Base-by-base conservation (phyloP, 495 filamentous ascomycete species). In the Jackrogersella minutella region DNA sequence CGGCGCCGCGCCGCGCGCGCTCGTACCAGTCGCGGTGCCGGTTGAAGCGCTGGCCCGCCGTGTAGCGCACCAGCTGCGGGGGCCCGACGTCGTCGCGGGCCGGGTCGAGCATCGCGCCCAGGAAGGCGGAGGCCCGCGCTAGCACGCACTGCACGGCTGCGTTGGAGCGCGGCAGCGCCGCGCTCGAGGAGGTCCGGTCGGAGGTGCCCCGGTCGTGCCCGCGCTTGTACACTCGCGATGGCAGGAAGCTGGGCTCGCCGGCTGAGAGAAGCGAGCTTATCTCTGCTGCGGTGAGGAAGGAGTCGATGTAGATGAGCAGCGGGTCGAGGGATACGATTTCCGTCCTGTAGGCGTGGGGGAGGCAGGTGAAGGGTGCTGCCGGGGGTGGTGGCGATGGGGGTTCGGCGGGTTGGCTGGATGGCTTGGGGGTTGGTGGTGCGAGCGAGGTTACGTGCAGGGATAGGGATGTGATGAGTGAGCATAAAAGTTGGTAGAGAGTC, bases 21-120 rank as follows among this genome's bases (percentile, higher is more conserved):
- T 73, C 71, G 59, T 75, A 83, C 82, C 81, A 83, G 71, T 84
- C 81, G 43, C 79, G 76, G 53, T 82, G 82, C 4, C 74, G 58
- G 58, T 82, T 80, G 74, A 82, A 83, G 7, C 69, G 67, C 57
- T 83, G 75, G 0, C 79, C 81, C 0, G 73, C 57, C 1, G 72
- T 72, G 62, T 84, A 84, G 10, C 77, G 77, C 24, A 84, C 82
- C n/a, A 84, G 70, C 66, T 84, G 82, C 22, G 81, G 78, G 0
- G 78, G 76, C 0, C 81, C 81, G 71, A 83, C 80, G 56, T 82
- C 79, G 64, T 82, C 78, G 66, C 76, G 77, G 3, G 73, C 70
- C 24, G 79, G 72, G 13, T 77, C 70, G 5, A 82, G 19, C 77
- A 80, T 77, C 3, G 76, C 76, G 19, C 81, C 81, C 46, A 84